phyloP scores from a whole-genome alignment of 345 rosid species.

The Bruguiera gymnorhiza region DNA sequence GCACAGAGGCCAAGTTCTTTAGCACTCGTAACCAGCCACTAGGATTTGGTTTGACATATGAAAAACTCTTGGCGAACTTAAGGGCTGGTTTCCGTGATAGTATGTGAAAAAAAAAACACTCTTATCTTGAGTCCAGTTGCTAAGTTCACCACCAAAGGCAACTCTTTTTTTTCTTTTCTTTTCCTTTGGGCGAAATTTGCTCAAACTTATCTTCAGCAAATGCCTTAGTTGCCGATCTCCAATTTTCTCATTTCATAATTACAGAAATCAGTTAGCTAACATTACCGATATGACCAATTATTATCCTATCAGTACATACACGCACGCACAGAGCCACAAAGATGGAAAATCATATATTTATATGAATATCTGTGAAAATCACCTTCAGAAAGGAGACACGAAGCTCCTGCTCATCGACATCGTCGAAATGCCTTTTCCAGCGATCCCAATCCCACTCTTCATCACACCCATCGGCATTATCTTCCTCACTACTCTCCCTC shows the following conservation, averaged over 20 bases:
- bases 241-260: neutral
- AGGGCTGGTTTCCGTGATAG: too few relatives aligned
- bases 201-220: neutral
- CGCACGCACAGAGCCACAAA: too few relatives aligned
- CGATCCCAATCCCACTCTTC: constrained; percentile 85
- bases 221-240: too few relatives aligned
- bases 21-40: too few relatives aligned
- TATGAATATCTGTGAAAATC: neutral
- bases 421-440: constrained; percentile 81
- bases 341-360: neutral
- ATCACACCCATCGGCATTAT: constrained; percentile 12
- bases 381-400: constrained; percentile 76
- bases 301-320: too few relatives aligned
- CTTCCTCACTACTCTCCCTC: neutral
- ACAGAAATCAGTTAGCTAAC: neutral
- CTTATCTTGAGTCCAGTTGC: neutral
- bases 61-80: too few relatives aligned
- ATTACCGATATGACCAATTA: too few relatives aligned
- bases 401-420: constrained; percentile 78
- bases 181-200: neutral
- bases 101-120: neutral
- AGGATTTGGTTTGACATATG: too few relatives aligned
- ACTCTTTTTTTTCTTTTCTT: neutral
- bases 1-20: too few relatives aligned
- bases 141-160: neutral